A percentile compares a stretch with the other conserved stretches of the same genome.
Evolutionary conservation across 768 basidiomycete species (phyloP).

Genomic region (Termitomyces sp.): DNA sequence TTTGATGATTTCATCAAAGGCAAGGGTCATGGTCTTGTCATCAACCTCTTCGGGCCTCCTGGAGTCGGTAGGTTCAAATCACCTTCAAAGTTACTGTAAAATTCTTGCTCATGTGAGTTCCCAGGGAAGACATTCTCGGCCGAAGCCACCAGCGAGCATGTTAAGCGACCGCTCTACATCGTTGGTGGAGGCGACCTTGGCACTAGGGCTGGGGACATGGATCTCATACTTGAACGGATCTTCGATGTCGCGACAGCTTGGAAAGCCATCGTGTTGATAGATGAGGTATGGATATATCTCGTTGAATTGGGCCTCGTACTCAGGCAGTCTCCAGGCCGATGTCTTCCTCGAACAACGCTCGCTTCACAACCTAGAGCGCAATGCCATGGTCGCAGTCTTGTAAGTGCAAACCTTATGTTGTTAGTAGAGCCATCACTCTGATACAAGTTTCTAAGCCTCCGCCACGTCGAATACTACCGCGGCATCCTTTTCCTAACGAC

Average conservation of each 20-base stretch:
- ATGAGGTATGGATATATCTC: slow-evolving; percentile 30
- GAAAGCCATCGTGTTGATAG: slow-evolving; percentile 55
- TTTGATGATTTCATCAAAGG: slow-evolving; percentile 62
- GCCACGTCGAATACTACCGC: slow-evolving; percentile 53
- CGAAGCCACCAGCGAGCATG: slow-evolving; percentile 53
- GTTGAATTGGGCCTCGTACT: not conserved
- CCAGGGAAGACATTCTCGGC: slow-evolving; percentile 55
- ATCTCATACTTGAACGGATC: slow-evolving; percentile 37
- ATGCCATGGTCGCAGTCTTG: slow-evolving; percentile 72
- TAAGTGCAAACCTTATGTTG: slow-evolving; percentile 17
- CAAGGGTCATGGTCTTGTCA: slow-evolving; percentile 48
- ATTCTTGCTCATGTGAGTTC: not conserved
- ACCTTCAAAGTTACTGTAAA: not conserved
- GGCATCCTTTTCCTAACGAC: slow-evolving; percentile 55
- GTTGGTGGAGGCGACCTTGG: slow-evolving; percentile 54
- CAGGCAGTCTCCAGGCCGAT: slow-evolving; percentile 39
- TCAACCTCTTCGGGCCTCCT: slow-evolving; percentile 53
- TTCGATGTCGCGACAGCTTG: slow-evolving; percentile 53
- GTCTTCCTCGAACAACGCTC: slow-evolving; percentile 70
- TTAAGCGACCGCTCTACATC: slow-evolving; percentile 46
- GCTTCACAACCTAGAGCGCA: slow-evolving; percentile 57
- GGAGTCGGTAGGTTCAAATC: slow-evolving; percentile 39
- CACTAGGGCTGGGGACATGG: slow-evolving; percentile 37
- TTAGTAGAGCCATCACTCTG: slow-evolving; percentile 14
- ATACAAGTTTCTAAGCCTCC: slow-evolving; percentile 32